Base-by-base conservation (phyloP, 2,329 filamentous ascomycete species). In the Macrophomina phaseolina region DNA sequence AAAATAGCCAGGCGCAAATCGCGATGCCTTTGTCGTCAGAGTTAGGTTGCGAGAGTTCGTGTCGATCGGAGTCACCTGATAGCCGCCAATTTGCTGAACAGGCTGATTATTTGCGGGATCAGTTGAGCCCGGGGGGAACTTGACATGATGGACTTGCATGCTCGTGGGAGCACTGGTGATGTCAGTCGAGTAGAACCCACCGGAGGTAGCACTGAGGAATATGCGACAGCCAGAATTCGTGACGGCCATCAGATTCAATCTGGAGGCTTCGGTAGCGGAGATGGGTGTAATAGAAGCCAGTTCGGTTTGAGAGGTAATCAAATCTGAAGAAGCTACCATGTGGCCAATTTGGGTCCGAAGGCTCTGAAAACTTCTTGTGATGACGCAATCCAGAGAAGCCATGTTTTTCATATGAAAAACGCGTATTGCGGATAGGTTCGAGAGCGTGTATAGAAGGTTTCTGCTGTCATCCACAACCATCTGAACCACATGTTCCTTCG, bases 61-160 rank as follows among this genome's bases (percentile, higher is more conserved):
- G 62, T 80, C 77, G n/a, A 76, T 69, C 48, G 62, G 64, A 56
- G 55, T 48, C 12, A 42, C 52, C 32, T 64, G 60, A 32, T 67
- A 67, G 45, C 45, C 56, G 4, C 60, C 66, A 5, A 67, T 48
- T 49, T 62, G 58, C 32, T 53, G 65, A 32, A 61, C 36, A 16
- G 49, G 56, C 3, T 38, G n/a, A 16, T 72, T 60, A 18, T 71
- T 70, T 56, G 66, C 38, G 69, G 73, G 40, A 30, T 70, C 60
- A 32, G 49, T 49, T 32, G 75, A 71, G 46, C 82, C 78, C 0
- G 95, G 95, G 1, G 96, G 95, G 67, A 97, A 97, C 75, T 95
- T 96, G 78, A 99, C 92, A 74, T 97, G 95, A 72, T 96, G 91
- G n/a, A 97, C 89, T 78, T 97, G 94, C 93, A 99, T 97, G 79